Evolutionary conservation across 371 early-diverging fungal species (phyloP), one percentile per base, ranked within the genome.

Genomic region (Chytridium lagenaria): DNA sequence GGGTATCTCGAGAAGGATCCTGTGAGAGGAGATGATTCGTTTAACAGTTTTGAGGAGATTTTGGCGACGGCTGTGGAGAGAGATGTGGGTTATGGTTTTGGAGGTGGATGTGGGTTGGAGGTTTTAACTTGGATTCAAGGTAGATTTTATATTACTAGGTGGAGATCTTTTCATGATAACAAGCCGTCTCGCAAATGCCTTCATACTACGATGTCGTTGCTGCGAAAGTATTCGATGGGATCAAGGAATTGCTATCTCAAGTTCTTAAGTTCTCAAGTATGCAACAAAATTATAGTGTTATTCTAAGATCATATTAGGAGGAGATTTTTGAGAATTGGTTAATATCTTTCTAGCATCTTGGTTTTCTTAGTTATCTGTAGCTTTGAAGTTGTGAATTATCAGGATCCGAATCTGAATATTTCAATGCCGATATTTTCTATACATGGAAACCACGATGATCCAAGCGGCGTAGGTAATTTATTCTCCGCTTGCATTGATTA

Each of bases 391-490:
- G 93, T 93, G 36, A 99, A 98, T 76, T 95, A 93, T 78, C 83
- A 91, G 71, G 95, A 98, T 78, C 92, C 93, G 16, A 96, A 98
- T 76, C 77, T 92, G 33, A 96, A 96, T 71, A 86, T 99, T 31
- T 77, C 88, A 1, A 85, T 97, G 31, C 99, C 99, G 0, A 88
- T 99, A 0, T 96, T 98, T 78, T 90, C 96, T 0, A 99, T 99
- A 50, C 99, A 99, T 79, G 99, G 99, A 0, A 99, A 99, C 84
- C 99, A 99, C 77, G 99, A 99, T 78, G 99, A 99, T 87, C 99
- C 99, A 3, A 87, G 92, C 16, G 99, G 98, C 3, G 86, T 90
- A 70, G 81, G 80, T 30, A 15, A n/a, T 22, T 55, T 7, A 19
- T 22, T 7, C 2, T 51, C 52, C 51, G 34, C n/a, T 2, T 30